Percentiles rank a stretch among this genome's conserved stretches.
These are phyloP conservation scores for Hygrocybe punicea DNA, from an alignment of 768 basidiomycete species.

Conservation along the genomic window DNA sequence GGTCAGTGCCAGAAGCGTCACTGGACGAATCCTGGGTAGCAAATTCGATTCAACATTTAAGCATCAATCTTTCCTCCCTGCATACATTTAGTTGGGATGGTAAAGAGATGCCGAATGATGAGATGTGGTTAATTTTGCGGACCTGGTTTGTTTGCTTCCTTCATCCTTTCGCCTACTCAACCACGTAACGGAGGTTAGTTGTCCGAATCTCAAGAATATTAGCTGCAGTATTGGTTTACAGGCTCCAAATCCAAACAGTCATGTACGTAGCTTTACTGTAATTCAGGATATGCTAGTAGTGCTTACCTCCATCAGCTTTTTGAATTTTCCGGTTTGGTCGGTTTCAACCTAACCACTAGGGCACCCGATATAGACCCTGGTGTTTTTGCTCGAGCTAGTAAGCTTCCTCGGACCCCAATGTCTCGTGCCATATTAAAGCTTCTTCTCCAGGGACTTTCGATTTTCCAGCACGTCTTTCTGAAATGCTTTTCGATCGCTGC, in stretches of 20 bases:
- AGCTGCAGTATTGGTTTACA: neutral
- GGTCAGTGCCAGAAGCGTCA: neutral
- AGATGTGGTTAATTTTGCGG: constrained; percentile 5
- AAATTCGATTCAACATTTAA: neutral
- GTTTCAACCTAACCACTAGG: neutral
- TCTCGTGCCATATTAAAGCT: neutral
- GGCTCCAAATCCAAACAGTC: neutral
- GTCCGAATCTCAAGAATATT: constrained; percentile 8
- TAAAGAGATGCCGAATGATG: neutral
- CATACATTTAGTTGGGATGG: constrained; percentile 12
- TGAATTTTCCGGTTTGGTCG: constrained; percentile 7
- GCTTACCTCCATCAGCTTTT: constrained; percentile 1
- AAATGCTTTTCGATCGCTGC: constrained; percentile 11
- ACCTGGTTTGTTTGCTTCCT: neutral
- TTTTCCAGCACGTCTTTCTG: constrained; percentile 18
- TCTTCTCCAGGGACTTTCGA: neutral
- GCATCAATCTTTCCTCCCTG: neutral
- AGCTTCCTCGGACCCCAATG: too few relatives aligned
- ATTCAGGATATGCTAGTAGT: neutral
- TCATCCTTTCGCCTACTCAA: too few relatives aligned
- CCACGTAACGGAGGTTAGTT: constrained; percentile 2
- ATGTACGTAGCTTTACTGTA: neutral
- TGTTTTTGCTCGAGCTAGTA: neutral
- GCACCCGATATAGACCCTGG: neutral
- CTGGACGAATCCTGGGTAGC: neutral